Evolutionary conservation across 768 basidiomycete species (phyloP), one percentile per base, ranked within the genome.

Genomic region (Pulveroboletus sp.): DNA sequence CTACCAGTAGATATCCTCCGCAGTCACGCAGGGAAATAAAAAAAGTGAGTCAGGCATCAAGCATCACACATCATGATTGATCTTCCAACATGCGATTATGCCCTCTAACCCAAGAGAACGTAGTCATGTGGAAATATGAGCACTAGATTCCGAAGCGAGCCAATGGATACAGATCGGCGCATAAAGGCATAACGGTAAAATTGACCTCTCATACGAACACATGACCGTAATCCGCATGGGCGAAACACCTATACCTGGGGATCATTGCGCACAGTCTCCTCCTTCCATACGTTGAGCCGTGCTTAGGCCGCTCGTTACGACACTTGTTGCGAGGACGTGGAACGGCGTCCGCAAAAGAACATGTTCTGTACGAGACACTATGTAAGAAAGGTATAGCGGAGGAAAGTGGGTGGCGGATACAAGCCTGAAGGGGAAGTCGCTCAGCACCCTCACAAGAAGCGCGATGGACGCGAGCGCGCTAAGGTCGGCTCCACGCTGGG

Each of bases 291-390:
- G 71, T 74, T 69, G 67, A 81, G 75, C 82, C 82, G 75, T 79
- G 71, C 84, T 82, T 82, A 76, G 82, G 75, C 71, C 77, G 77
- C 76, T 80, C 81, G 82, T 77, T 82, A 79, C 81, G 74, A 80
- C 78, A 81, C 77, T 80, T 84, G 70, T 82, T 84, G 81, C 51
- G 71, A 75, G 80, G 82, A 74, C 79, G 82, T 63, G 62, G 73
- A 81, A 76, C 64, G 75, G 72, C 71, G 76, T 85, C 84, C 65
- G 63, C 72, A 68, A 59, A 58, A 69, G 62, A 59, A 61, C 51
- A 47, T 51, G 52, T 56, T 60, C 69, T 57, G 42, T 50, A 39
- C 11, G 41, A 49, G 39, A 42, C 53, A 29, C 19, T 21, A n/a
- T n/a, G 38, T 62, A 23, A 59, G 50, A 50, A 53, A 45, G 43